Evolutionary conservation across 768 basidiomycete genomes (phyloP), one percentile per base, ranked within the genome.

Genomic region (Mrakia blollopis): DNA sequence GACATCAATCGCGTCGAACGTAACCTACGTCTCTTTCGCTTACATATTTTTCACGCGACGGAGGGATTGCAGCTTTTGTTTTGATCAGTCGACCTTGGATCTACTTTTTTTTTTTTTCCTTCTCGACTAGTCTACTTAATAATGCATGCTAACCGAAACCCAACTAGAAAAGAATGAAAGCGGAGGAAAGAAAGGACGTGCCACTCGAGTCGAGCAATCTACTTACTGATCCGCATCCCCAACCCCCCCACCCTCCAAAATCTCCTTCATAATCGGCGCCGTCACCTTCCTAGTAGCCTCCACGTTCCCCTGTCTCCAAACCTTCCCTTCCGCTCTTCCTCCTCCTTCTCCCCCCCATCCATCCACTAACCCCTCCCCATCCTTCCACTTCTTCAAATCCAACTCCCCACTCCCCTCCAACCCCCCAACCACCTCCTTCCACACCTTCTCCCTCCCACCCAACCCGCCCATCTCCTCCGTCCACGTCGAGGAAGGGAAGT

Each of bases 221-320:
- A 44, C 44, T 32, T 28, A 44, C 30, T 47, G 35, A 39, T 21
- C 65, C 65, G 65, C 71, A 5, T 72, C 71, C 50, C 28, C n/a
- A 3, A 25, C 73, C 57, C 23, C 73, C 37, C 7, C n/a, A 3
- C 77, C 74, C 50, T 75, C 74, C 1, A 81, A 65, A 10, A 79
- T 32, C 8, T 62, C 69, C 70, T 79, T 79, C 30, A 85, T 30
- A 10, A 83, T 78, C 3, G 85, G 85, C 44, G 82, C 82, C 8
- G 85, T 83, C 79, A 83, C 82, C 74, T 85, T 85, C 77, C 85
- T 79, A 75, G 85, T 85, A 35, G 83, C 82, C 37, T 80, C 81
- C 21, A 81, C 80, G 77, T 85, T 84, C 14, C 81, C 82, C 80
- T 85, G 85, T 74, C 81, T 82, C 85, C 84, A 86, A 21, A 84